Evolutionary conservation across 495 filamentous ascomycete species (phyloP).

Genomic region (Annulohypoxylon moriforme): DNA sequence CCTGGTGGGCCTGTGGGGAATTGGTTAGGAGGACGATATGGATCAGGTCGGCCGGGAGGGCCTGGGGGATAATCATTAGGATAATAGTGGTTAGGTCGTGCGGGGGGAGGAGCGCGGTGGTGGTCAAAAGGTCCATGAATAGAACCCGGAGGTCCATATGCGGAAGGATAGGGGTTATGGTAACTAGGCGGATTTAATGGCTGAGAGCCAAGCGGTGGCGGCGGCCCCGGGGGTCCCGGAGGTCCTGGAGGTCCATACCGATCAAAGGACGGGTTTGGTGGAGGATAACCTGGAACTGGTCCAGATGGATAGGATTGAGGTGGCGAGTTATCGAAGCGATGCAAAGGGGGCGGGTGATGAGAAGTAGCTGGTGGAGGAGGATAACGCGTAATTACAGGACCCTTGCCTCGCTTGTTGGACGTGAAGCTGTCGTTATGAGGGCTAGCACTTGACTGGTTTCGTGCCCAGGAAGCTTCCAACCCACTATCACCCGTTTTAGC

Average conservation of each 20-base stretch:
- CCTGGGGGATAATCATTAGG: slow-evolving; percentile 25
- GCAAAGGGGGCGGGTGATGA: slow-evolving; percentile 38
- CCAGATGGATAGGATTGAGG: slow-evolving; percentile 49
- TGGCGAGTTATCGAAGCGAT: slow-evolving; percentile 43
- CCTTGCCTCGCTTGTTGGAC: slow-evolving; percentile 50
- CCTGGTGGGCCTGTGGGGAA: slow-evolving; percentile 29
- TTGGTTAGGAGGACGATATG: slow-evolving; percentile 31
- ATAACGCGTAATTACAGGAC: slow-evolving; percentile 58
- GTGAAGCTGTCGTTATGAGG: slow-evolving; percentile 46
- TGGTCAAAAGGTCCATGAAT: slow-evolving; percentile 33
- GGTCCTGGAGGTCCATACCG: slow-evolving; percentile 39
- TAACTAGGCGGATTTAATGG: slow-evolving; percentile 47
- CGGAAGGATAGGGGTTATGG: slow-evolving; percentile 41
- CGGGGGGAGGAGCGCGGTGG: slow-evolving; percentile 30
- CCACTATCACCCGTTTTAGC: slow-evolving; percentile 50
- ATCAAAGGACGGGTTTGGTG: slow-evolving; percentile 38
- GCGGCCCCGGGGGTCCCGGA: slow-evolving; percentile 23
- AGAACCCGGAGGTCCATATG: slow-evolving; percentile 38
- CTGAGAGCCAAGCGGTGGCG: slow-evolving; percentile 45
- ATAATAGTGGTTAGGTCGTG: slow-evolving; percentile 27
- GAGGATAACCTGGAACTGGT: slow-evolving; percentile 44
- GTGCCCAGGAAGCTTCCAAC: slow-evolving; percentile 52
- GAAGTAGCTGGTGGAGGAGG: slow-evolving; percentile 47
- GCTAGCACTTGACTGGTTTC: slow-evolving; percentile 52
- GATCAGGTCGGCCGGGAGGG: slow-evolving; percentile 25